phyloP scores from a whole-genome alignment of 352 stramenopile genomes.

The Pythium brassicae region DNA sequence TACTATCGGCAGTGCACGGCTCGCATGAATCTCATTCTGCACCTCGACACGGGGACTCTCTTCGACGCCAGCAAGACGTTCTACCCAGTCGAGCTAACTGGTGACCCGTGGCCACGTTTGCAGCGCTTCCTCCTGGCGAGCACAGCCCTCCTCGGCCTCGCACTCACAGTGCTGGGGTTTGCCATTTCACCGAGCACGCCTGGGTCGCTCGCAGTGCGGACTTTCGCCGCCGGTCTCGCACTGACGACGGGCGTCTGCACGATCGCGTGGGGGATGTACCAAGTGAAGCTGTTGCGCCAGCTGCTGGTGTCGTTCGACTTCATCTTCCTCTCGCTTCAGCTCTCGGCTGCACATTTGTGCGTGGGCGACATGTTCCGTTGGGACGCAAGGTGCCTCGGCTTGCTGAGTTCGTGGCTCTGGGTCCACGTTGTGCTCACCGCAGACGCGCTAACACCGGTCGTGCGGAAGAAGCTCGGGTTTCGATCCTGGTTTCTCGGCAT shows the following conservation, averaged over 20 bases:
- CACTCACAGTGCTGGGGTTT: not conserved
- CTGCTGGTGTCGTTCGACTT: slow-evolving; percentile 20
- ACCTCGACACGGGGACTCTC: not conserved
- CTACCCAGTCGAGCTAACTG: not conserved
- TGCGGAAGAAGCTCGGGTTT: slow-evolving; percentile 11
- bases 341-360: slow-evolving; percentile 13
- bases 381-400: slow-evolving; percentile 6
- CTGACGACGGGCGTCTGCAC: not conserved
- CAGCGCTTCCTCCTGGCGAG: not conserved
- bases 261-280: not conserved
- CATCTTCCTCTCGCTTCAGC: slow-evolving; percentile 15
- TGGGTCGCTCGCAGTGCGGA: not conserved
- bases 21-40: not conserved
- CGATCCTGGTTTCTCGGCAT: not conserved
- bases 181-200: not conserved
- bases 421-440: slow-evolving; percentile 15
- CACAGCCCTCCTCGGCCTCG: not conserved
- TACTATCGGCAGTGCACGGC: not conserved
- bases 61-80: slow-evolving; percentile 7
- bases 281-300: slow-evolving; percentile 6
- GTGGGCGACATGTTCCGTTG: slow-evolving; percentile 14
- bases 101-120: not conserved
- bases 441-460: slow-evolving; percentile 16
- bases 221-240: not conserved
- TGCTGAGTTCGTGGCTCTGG: slow-evolving; percentile 17